Base-by-base conservation (phyloP, 768 basidiomycete species). In the Hortiboletus flavorubellus region DNA sequence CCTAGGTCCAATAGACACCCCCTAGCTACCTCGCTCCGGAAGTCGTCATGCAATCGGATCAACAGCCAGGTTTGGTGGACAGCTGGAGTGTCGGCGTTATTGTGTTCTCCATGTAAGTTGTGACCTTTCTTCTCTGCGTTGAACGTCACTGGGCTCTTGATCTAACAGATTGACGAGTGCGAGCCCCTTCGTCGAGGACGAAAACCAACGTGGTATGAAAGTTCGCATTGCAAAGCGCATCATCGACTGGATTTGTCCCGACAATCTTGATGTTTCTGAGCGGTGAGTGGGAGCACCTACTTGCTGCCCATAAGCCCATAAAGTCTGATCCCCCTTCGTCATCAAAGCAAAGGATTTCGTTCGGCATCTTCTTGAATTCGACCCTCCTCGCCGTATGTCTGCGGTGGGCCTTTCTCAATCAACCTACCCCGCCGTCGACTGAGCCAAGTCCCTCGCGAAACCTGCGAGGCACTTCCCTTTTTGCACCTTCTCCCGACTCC, bases 51-150 rank as follows among this genome's bases (percentile, higher is more conserved):
- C 86, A 87, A 58, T 47, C 64, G 5, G 75, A 79, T 41, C 72
- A 77, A 30, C 64, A 30, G 75, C 82, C 23, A 53, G 95, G 94
- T 3, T 98, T 89, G 21, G 97, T 98, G 47, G 97, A 99, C 67
- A 93, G 91, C 59, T 99, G 94, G 94, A 94, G 92, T 44, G 83
- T 94, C 11, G 96, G 97, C 7, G 93, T 97, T 21, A 97, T 98
- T 50, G 82, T 98, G 2, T 98, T 88, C 64, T 87, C 87, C 23
- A 94, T 93, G 94, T 93, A 64, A 57, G 84, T 68, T 11, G 29
- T 29, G n/a, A 23, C 26, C 42, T 18, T 50, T 49, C 6, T 11
- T 16, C 15, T 12, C 47, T 29, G 44, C 31, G 11, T 34, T 6
- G 12, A 23, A 31, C 14, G 16, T 21, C 38, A 18, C 16, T 40